Base-by-base conservation (phyloP, 352 stramenopile genomes). In the Phytopythium montanum region DNA sequence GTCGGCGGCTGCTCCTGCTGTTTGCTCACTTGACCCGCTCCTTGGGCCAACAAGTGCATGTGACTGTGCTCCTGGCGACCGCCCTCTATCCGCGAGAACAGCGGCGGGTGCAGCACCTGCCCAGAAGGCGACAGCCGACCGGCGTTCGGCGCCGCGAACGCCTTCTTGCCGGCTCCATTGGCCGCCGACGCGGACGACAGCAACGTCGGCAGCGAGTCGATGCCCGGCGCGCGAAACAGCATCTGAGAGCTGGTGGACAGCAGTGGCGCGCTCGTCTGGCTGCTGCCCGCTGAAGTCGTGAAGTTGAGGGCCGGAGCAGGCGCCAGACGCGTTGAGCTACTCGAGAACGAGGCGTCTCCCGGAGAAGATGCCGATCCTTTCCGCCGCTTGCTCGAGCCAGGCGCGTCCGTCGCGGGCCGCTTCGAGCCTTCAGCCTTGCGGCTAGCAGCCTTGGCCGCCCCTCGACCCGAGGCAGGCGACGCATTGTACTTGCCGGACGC, bases 11-110 rank as follows among this genome's bases (percentile, higher is more conserved):
- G 16, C 2, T 21, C 16, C 49, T 85, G 67, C 54, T 90, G 77
- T 60, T 88, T 79, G 69, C 78, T 90, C 61, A 88, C 45, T 29
- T 85, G 78, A 3, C 76, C 76, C 0, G 79, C 76, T 23, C 78
- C 73, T 61, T 88, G 74, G 6, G 72, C 76, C 16, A 90, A 62
- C 59, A 90, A 46, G 54, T 90, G 81, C 81, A 88, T 90, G 64
- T 78, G 78, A 59, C 73, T 84, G 55, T 66, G 62, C 45, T 36
- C 54, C 53, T 25, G 65, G 33, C 49, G 60, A 56, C 55, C 62
- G 53, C 59, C 54, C 16, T 74, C 60, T 57, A 87, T 69, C 14
- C 71, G 73, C 19, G 75, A 49, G 44, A 88, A 82, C 54, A 84
- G 77, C 18, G 75, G 61, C 56, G 66, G 57, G 63, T 78, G 65